phyloP scores from a whole-genome alignment of 2,329 filamentous ascomycete species.

The Ambrosiella xylebori region DNA sequence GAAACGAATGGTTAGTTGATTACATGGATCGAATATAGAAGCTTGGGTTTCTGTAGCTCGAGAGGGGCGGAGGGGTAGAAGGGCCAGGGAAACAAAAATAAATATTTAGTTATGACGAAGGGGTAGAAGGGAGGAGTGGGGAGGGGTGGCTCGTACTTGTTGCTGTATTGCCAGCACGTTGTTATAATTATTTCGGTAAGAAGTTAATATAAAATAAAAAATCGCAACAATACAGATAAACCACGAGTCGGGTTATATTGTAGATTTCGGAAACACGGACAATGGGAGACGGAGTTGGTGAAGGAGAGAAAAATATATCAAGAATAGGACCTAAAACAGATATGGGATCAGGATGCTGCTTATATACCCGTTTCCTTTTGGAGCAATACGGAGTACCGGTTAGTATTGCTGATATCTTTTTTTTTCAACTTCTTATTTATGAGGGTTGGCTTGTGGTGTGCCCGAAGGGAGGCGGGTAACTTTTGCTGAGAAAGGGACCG shows the following conservation, averaged over 20 bases:
- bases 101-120: neutral
- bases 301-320: neutral
- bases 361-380: neutral
- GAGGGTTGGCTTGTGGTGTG: neutral
- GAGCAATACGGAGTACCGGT: neutral
- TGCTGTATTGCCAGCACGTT: no score
- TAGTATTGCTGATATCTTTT: neutral
- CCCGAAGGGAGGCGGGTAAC: neutral
- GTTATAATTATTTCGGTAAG: no score
- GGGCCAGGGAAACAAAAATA: neutral
- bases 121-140: neutral
- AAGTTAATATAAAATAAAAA: no score
- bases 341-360: neutral
- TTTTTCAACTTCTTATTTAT: neutral
- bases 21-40: neutral
- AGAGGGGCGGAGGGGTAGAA: neutral
- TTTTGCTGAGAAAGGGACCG: neutral
- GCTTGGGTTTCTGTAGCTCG: neutral
- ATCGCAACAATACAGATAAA: no score
- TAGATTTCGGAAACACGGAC: no score
- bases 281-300: neutral
- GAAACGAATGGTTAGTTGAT: neutral
- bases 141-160: neutral
- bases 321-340: neutral
- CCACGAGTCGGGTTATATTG: no score